Evolutionary conservation across 1,139 yeast species (phyloP).

Genomic region (Magnusiomyces tetraspermus): DNA sequence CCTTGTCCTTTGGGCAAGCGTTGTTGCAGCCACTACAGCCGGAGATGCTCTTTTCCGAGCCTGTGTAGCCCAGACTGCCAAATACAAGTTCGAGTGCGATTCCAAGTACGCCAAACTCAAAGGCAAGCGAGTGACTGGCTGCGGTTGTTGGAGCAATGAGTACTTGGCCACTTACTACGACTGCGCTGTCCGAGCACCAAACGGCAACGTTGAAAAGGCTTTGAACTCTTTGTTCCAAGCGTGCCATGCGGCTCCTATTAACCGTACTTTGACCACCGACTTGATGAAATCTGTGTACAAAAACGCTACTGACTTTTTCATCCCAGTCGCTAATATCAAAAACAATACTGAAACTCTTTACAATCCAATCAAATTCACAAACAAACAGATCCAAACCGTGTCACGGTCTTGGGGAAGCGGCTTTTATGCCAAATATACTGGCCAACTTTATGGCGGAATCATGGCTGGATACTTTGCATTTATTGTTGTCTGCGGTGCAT

Average conservation of each 20-base stretch:
- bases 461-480: constrained; percentile 23
- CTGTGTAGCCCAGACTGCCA: neutral
- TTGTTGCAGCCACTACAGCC: neutral
- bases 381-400: neutral
- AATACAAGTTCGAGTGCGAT: neutral
- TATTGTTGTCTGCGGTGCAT: constrained; percentile 17
- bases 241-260: neutral
- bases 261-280: neutral
- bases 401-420: neutral
- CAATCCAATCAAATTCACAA: constrained; percentile 2
- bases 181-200: constrained; percentile 4
- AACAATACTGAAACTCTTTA: neutral
- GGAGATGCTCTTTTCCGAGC: constrained; percentile 2
- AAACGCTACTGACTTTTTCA: constrained; percentile 3
- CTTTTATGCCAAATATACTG: constrained; percentile 1
- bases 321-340: constrained; percentile 3
- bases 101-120: neutral
- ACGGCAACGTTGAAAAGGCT: constrained; percentile 4
- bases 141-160: constrained; percentile 6
- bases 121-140: neutral
- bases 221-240: neutral
- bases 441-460: constrained; percentile 15
- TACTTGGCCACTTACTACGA: constrained; percentile 10
- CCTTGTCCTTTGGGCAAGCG: neutral
- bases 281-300: neutral